Evolutionary conservation across 768 basidiomycete species (phyloP).

Genomic region (Epithele typhae): DNA sequence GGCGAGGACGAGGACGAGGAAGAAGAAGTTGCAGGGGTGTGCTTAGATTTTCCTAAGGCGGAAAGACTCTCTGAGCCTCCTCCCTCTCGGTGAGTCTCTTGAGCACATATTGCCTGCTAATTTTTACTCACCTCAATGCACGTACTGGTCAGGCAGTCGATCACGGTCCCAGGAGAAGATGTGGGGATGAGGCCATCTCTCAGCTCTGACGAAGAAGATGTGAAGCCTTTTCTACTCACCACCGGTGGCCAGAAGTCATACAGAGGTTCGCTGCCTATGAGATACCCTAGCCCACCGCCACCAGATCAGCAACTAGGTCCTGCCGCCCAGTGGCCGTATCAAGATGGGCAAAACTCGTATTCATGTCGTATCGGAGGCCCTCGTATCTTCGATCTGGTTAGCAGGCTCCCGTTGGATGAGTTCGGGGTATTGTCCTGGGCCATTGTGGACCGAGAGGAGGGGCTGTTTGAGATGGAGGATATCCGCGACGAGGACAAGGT

Average conservation of each 20-base stretch:
- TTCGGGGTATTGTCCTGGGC: constrained; percentile 70
- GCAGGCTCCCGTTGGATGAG: constrained; percentile 50
- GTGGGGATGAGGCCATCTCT: not conserved
- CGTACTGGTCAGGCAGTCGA: too few relatives aligned
- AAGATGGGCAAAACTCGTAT: constrained; percentile 23
- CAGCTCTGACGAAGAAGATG: not conserved
- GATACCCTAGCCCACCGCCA: constrained; percentile 20
- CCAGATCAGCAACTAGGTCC: constrained; percentile 17
- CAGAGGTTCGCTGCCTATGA: constrained; percentile 11
- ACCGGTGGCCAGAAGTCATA: not conserved
- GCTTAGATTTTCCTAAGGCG: not conserved
- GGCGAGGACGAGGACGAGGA: constrained; percentile 2
- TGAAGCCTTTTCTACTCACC: not conserved
- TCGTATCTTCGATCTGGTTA: constrained; percentile 60
- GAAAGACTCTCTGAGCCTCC: not conserved
- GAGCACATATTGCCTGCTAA: too few relatives aligned
- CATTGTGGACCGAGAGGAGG: constrained; percentile 69
- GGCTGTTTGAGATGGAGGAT: constrained; percentile 69
- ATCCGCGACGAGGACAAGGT: constrained; percentile 74
- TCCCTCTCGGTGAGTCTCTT: too few relatives aligned
- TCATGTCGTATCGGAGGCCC: constrained; percentile 68
- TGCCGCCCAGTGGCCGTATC: constrained; percentile 20
- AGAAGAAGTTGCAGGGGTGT: not conserved
- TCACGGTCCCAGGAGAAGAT: not conserved
- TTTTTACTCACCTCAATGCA: too few relatives aligned